phyloP scores from a whole-genome alignment of 2,329 filamentous ascomycete genomes.

The Penicillium brevicompactum region DNA sequence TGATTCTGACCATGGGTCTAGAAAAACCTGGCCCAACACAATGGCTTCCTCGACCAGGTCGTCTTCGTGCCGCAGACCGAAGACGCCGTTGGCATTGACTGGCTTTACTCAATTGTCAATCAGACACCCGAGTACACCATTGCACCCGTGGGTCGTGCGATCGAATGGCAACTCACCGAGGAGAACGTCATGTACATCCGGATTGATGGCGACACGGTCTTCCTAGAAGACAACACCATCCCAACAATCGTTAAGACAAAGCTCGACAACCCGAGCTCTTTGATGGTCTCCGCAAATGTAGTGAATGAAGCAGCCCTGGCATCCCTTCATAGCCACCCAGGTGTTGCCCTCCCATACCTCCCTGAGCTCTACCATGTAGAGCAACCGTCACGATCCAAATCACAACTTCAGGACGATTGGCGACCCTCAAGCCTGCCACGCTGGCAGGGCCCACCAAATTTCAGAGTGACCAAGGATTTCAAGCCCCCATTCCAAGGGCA shows the following conservation, averaged over 20 bases:
- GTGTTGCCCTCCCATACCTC: conserved; percentile 56
- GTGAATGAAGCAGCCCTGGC: conserved; percentile 59
- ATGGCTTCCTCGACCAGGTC: conserved; percentile 47
- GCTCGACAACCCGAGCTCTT: conserved; percentile 53
- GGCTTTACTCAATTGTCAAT: conserved; percentile 36
- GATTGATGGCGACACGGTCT: conserved; percentile 49
- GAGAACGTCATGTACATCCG: conserved; percentile 43
- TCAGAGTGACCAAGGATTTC: conserved; percentile 31
- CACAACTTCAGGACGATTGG: conserved; percentile 30
- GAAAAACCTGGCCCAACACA: conserved; percentile 43
- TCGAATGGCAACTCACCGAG: conserved; percentile 19
- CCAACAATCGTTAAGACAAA: conserved; percentile 57
- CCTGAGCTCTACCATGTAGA: conserved; percentile 44
- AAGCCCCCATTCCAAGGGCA: conserved; percentile 42
- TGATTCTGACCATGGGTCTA: conserved; percentile 10
- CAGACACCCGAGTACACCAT: conserved; percentile 33
- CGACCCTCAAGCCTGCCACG: conserved; percentile 35
- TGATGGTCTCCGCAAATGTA: conserved; percentile 58
- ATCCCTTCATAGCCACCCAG: conserved; percentile 58
- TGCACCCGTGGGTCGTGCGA: conserved; percentile 9
- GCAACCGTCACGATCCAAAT: conserved; percentile 19
- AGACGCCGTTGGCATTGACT: conserved; percentile 38
- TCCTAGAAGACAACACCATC: conserved; percentile 50
- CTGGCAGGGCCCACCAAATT: conserved; percentile 37
- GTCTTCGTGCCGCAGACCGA: conserved; percentile 46